Evolutionary conservation across 1,139 yeast species (phyloP).

Genomic region (Debaryomyces nepalensis): DNA sequence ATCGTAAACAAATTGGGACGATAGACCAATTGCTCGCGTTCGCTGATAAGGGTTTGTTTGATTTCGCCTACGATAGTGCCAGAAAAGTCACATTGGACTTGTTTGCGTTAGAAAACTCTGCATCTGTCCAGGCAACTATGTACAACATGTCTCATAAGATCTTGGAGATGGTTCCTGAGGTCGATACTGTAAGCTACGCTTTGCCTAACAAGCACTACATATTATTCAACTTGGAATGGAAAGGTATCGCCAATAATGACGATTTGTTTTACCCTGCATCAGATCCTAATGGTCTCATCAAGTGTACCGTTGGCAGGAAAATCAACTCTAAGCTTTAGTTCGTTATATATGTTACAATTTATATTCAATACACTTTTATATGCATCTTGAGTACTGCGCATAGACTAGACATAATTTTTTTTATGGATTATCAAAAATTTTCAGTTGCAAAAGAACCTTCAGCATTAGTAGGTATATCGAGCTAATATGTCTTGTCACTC

Average conservation of each 20-base stretch:
- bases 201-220: slow-evolving; percentile 93
- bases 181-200: slow-evolving; percentile 68
- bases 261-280: slow-evolving; percentile 88
- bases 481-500: slow-evolving; percentile 11
- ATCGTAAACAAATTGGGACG: slow-evolving; percentile 49
- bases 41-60: slow-evolving; percentile 68
- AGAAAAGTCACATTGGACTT: slow-evolving; percentile 71
- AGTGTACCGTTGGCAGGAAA: slow-evolving; percentile 77
- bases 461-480: not conserved
- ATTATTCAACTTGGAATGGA: slow-evolving; percentile 79
- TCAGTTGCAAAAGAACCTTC: slow-evolving; percentile 11
- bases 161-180: slow-evolving; percentile 57
- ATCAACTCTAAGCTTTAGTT: slow-evolving; percentile 33
- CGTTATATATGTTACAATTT: not conserved
- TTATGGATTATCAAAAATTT: slow-evolving; percentile 5
- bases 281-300: slow-evolving; percentile 91
- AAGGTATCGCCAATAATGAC: slow-evolving; percentile 77
- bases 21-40: slow-evolving; percentile 54
- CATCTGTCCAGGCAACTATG: slow-evolving; percentile 96
- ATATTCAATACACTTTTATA: not conserved
- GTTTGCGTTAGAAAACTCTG: slow-evolving; percentile 84
- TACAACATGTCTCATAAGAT: slow-evolving; percentile 84
- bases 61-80: slow-evolving; percentile 61
- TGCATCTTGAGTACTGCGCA: slow-evolving; percentile 7
- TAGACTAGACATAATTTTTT: slow-evolving; percentile 3